Percentiles rank a stretch among this genome's conserved stretches.
Conservation (phyloP, 202 grass and related monocot species). For the Sporobolus alterniflorus region DNA sequence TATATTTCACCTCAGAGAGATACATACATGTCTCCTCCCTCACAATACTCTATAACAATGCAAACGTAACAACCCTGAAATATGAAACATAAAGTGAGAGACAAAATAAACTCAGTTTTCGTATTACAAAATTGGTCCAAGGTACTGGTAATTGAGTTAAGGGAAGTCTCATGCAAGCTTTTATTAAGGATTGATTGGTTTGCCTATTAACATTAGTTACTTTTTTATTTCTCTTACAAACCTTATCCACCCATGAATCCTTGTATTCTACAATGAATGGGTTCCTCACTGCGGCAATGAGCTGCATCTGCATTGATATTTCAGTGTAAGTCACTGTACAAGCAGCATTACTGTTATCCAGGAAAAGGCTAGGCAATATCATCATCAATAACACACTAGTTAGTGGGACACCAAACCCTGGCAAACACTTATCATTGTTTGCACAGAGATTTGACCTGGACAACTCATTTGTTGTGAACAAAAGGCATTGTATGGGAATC, state of each 20-base stretch:
- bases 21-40: conserved; percentile 96
- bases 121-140: neutral
- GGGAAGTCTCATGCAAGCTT: neutral
- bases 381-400: neutral
- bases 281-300: conserved; percentile 82
- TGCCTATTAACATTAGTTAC: neutral
- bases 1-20: conserved; percentile 33
- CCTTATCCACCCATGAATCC: conserved; percentile 98
- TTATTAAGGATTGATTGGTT: neutral
- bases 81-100: neutral
- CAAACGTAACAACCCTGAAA: conserved; percentile 92
- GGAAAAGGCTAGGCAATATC: conserved; percentile 21
- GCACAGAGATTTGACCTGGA: conserved; percentile 21
- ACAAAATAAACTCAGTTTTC: neutral
- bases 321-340: neutral
- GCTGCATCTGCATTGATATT: conserved; percentile 68
- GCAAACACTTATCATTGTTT: conserved; percentile 35
- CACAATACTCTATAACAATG: conserved; percentile 86
- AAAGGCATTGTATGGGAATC: conserved; percentile 20
- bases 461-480: conserved; percentile 21
- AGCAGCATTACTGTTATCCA: conserved; percentile 1
- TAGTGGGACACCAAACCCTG: conserved; percentile 20
- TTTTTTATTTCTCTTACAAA: conserved; percentile 24
- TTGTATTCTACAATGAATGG: conserved; percentile 97
- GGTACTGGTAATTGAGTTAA: neutral